These are phyloP conservation scores for Fusarium sp. DNA, from an alignment of 2,329 filamentous ascomycete genomes.

Conservation along the genomic window DNA sequence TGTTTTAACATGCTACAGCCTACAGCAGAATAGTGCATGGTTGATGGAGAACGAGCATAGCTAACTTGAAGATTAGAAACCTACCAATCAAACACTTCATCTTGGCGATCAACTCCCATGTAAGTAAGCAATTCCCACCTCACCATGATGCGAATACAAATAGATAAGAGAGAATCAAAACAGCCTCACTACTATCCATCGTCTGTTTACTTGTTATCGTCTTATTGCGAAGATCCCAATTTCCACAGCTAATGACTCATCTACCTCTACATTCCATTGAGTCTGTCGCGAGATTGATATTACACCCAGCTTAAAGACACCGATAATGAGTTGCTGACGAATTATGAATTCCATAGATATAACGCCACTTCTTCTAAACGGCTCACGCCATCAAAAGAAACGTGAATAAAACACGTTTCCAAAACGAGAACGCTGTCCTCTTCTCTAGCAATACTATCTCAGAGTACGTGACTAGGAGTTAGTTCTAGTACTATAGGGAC, in stretches of 20 bases:
- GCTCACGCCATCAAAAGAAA: not conserved
- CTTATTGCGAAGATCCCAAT: not conserved
- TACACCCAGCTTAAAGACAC: not conserved
- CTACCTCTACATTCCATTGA: conserved; percentile 3
- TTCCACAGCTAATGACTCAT: not conserved
- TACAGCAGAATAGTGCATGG: not conserved
- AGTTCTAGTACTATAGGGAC: not conserved
- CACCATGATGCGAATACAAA: not conserved
- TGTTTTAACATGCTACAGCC: not conserved
- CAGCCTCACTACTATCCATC: not conserved
- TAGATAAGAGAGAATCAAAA: conserved; percentile 4
- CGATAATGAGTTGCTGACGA: conserved; percentile 19
- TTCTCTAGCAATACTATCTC: not conserved
- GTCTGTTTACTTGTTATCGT: not conserved
- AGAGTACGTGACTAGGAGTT: not conserved
- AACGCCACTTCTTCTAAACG: conserved; percentile 5
- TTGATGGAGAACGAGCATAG: not conserved
- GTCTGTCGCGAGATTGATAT: not conserved
- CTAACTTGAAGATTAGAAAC: not conserved
- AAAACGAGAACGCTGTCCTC: not conserved
- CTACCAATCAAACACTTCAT: not conserved
- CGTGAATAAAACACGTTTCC: not conserved
- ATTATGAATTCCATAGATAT: not conserved
- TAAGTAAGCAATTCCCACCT: conserved; percentile 7
- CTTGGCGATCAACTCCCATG: not conserved